phyloP scores from a whole-genome alignment of 2,329 filamentous ascomycete genomes.

The Aspergillus bombycis region DNA sequence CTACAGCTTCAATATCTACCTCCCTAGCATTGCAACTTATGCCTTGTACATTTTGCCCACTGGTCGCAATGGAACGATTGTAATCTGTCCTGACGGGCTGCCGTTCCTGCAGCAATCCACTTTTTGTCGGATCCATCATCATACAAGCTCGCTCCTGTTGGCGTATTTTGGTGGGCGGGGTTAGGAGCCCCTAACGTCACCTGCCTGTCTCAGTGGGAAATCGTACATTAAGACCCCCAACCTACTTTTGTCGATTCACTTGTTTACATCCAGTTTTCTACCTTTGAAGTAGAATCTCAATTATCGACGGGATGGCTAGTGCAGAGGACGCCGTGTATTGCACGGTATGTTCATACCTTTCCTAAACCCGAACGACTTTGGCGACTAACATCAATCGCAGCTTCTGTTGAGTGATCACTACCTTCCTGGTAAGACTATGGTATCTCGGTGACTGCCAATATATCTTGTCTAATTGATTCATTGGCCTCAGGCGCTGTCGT shows the following conservation, averaged over 20 bases:
- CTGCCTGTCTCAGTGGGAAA: constrained; percentile 14
- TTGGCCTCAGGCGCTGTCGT: constrained; percentile 75
- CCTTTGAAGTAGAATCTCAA: background rate
- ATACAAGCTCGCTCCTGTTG: background rate
- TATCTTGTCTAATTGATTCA: constrained; percentile 17
- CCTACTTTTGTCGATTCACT: constrained; percentile 4
- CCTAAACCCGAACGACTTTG: constrained; percentile 14
- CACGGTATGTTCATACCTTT: constrained; percentile 54
- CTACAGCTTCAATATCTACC: too few relatives aligned
- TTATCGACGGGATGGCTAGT: constrained; percentile 41
- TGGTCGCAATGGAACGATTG: background rate
- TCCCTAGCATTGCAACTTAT: background rate
- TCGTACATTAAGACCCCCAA: constrained; percentile 8
- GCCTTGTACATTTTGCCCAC: background rate
- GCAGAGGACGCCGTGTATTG: constrained; percentile 64
- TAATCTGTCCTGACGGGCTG: constrained; percentile 1
- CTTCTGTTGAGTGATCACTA: constrained; percentile 91
- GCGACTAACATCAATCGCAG: constrained; percentile 51
- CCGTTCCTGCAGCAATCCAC: background rate
- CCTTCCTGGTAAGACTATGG: constrained; percentile 71
- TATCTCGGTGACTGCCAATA: background rate
- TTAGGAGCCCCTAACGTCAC: constrained; percentile 21
- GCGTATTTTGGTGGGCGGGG: constrained; percentile 21
- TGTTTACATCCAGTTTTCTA: constrained; percentile 3
- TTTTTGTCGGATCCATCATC: background rate